These are phyloP conservation scores for Forsythia viridissima DNA, from an alignment of 257 asterid genomes.

Conservation along the genomic window DNA sequence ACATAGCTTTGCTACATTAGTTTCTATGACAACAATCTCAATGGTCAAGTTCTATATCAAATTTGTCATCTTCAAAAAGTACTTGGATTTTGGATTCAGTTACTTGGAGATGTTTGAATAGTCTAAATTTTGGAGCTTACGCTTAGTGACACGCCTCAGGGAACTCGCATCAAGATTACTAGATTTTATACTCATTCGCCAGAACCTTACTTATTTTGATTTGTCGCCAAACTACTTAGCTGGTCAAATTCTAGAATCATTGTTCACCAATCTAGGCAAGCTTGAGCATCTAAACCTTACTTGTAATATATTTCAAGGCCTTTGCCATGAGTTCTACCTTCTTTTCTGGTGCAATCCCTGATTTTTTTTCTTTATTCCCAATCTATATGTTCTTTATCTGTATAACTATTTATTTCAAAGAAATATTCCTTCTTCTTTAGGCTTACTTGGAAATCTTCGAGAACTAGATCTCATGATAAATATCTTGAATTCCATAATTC, in stretches of 20 bases:
- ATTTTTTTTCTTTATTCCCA: constrained; percentile 34
- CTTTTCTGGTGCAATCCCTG: constrained; percentile 55
- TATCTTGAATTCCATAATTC: constrained; percentile 39
- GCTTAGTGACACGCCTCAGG: constrained; percentile 51
- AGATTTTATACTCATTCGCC: constrained; percentile 46
- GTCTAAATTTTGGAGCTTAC: constrained; percentile 54
- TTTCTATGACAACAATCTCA: constrained; percentile 49
- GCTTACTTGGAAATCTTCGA: constrained; percentile 36
- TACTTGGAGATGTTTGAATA: constrained; percentile 56
- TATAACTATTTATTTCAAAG: constrained; percentile 56
- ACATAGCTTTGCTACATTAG: constrained; percentile 45
- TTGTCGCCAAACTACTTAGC: constrained; percentile 50
- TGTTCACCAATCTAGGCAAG: constrained; percentile 45
- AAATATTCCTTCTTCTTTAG: constrained; percentile 38
- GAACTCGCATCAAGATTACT: constrained; percentile 53
- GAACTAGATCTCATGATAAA: constrained; percentile 33
- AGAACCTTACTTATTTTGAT: constrained; percentile 59
- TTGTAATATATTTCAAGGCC: constrained; percentile 50
- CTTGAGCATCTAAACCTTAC: constrained; percentile 57
- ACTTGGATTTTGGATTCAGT: constrained; percentile 66
- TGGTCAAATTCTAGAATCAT: constrained; percentile 56
- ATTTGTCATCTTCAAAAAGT: constrained; percentile 54
- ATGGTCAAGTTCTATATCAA: constrained; percentile 55
- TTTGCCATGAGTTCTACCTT: constrained; percentile 38
- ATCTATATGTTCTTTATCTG: constrained; percentile 45